phyloP scores from a whole-genome alignment of 306 rosid species.

The Vicia villosa region DNA sequence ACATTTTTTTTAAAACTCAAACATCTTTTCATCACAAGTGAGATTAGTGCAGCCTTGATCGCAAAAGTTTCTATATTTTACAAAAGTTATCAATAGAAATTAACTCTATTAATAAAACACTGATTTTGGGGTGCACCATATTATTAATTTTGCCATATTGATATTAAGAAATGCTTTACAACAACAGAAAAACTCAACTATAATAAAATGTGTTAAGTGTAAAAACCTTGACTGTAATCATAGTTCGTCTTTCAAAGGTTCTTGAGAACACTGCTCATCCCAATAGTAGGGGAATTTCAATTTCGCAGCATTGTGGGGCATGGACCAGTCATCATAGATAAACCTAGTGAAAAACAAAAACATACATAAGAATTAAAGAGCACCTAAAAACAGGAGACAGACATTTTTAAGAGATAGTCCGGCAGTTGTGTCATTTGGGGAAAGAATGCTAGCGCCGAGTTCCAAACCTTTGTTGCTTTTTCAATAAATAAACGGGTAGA shows the following conservation, averaged over 20 bases:
- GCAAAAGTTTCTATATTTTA: no score
- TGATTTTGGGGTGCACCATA: no score
- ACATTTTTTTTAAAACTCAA: no score
- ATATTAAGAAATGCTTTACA: constrained; percentile 21
- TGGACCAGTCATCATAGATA: constrained; percentile 70
- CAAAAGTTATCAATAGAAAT: no score
- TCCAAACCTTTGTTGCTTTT: not conserved
- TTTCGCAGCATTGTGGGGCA: constrained; percentile 92
- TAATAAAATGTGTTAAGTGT: constrained; percentile 22
- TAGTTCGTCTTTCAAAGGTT: constrained; percentile 68
- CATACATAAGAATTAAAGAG: constrained; percentile 25
- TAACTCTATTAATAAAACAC: no score
- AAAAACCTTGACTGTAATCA: constrained; percentile 36
- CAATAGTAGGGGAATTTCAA: constrained; percentile 75
- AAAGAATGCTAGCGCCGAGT: not conserved
- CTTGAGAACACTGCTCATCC: constrained; percentile 77
- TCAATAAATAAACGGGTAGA: not conserved
- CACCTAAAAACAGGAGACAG: not conserved
- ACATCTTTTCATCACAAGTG: not conserved
- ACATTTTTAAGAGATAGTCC: not conserved
- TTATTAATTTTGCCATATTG: no score
- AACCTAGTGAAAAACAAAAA: constrained; percentile 60
- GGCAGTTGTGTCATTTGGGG: not conserved
- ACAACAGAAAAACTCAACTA: not conserved
- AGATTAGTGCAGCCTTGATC: not conserved